phyloP scores from a whole-genome alignment of 805 yeast species.

The Starmerella ratchasimensis region DNA sequence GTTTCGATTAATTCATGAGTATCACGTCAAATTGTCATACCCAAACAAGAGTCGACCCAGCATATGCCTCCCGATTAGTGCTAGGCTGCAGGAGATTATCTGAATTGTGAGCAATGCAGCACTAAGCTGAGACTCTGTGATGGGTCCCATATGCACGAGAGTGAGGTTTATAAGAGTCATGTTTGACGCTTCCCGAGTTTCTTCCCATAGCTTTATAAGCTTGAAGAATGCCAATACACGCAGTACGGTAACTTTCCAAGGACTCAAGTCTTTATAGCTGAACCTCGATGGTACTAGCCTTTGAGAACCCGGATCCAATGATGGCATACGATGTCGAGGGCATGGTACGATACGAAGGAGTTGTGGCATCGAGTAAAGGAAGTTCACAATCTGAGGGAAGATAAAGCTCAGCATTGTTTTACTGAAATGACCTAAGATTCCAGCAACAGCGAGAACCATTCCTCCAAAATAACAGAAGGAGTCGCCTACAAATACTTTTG shows the following conservation, averaged over 20 bases:
- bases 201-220: constrained; percentile 35
- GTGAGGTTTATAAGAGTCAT: constrained; percentile 76
- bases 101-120: constrained; percentile 46
- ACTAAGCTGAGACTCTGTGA: constrained; percentile 71
- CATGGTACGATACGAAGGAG: constrained; percentile 76
- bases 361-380: constrained; percentile 85
- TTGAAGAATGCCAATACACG: constrained; percentile 34
- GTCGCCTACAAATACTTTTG: constrained; percentile 91
- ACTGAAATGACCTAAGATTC: constrained; percentile 90
- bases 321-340: constrained; percentile 90
- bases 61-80: constrained; percentile 64
- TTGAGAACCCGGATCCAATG: constrained; percentile 52
- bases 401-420: constrained; percentile 79
- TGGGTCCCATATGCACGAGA: constrained; percentile 79
- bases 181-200: constrained; percentile 43
- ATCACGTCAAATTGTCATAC: constrained; percentile 52
- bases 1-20: background rate
- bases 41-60: constrained; percentile 81
- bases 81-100: constrained; percentile 47
- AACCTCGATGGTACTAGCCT: constrained; percentile 56
- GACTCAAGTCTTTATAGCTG: constrained; percentile 21
- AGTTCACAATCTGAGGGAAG: constrained; percentile 83
- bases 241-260: constrained; percentile 26
- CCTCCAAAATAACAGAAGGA: constrained; percentile 97
- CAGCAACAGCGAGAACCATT: constrained; percentile 96